Conservation (phyloP, 345 rosid genomes). For the Populus euphratica region DNA sequence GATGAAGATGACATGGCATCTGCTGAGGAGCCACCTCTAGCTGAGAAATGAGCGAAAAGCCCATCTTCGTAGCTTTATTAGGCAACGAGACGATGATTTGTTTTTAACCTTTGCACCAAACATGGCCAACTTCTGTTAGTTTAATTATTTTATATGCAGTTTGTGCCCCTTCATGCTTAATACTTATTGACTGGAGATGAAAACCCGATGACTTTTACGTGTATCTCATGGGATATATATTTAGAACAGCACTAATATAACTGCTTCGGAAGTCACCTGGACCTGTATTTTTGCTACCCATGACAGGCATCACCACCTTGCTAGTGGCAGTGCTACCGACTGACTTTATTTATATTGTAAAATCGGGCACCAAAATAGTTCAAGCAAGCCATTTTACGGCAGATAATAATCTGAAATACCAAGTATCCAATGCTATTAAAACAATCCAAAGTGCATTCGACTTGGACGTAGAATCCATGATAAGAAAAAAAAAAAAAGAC, state of each 20-base stretch:
- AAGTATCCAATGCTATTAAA: no score
- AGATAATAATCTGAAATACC: no score
- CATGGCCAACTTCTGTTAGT: background rate
- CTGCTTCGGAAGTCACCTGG: background rate
- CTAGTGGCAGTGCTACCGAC: no score
- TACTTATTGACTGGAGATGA: background rate
- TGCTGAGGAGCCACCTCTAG: constrained; percentile 9
- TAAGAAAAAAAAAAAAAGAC: no score
- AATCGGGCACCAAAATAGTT: no score
- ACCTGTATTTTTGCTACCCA: no score
- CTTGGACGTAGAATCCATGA: no score
- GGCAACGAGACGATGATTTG: background rate
- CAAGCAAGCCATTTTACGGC: no score
- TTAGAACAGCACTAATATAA: background rate
- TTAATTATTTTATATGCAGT: background rate
- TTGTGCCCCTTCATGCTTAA: background rate
- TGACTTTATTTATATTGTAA: no score
- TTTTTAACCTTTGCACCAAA: background rate
- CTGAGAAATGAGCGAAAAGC: background rate
- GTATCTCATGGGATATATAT: background rate
- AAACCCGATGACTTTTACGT: background rate
- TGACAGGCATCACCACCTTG: no score
- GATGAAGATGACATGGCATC: constrained; percentile 32
- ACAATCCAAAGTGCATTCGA: no score
- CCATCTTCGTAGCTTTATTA: background rate